Percentiles rank a stretch among this genome's conserved stretches.
These are phyloP conservation scores for Hypomyces perniciosus DNA, from an alignment of 2,329 filamentous ascomycete species.

Conservation along the genomic window DNA sequence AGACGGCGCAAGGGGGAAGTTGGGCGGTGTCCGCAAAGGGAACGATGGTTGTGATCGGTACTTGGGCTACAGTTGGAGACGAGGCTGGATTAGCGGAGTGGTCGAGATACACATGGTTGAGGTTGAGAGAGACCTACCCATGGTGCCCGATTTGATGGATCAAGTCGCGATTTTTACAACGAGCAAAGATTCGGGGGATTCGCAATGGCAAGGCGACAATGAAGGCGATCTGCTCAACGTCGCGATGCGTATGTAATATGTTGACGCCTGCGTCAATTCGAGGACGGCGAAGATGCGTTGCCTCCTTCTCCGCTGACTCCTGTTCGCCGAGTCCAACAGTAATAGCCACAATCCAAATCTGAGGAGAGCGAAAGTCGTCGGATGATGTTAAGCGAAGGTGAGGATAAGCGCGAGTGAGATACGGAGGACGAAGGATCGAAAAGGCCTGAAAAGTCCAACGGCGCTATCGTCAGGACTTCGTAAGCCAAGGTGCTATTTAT, in stretches of 20 bases:
- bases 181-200: background rate
- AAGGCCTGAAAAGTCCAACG: background rate
- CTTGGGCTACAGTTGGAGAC: constrained; percentile 1
- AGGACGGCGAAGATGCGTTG: background rate
- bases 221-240: too few relatives aligned
- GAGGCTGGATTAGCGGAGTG: background rate
- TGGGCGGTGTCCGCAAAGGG: constrained; percentile 39
- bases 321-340: background rate
- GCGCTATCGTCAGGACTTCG: background rate
- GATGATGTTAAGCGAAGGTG: background rate
- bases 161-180: background rate
- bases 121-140: constrained; percentile 27
- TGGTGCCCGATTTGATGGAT: constrained; percentile 16
- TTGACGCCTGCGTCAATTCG: constrained; percentile 10
- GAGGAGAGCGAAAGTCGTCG: too few relatives aligned
- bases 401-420: background rate
- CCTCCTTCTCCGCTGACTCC: background rate
- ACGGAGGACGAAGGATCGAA: background rate
- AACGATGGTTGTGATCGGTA: constrained; percentile 44
- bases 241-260: background rate
- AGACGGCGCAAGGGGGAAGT: constrained; percentile 57
- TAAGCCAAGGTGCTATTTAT: background rate
- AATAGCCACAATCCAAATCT: too few relatives aligned
- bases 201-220: background rate
- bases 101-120: background rate